These are phyloP conservation scores for Metarhizium robertsii DNA, from an alignment of 2,329 filamentous ascomycete genomes.

Conservation along the genomic window DNA sequence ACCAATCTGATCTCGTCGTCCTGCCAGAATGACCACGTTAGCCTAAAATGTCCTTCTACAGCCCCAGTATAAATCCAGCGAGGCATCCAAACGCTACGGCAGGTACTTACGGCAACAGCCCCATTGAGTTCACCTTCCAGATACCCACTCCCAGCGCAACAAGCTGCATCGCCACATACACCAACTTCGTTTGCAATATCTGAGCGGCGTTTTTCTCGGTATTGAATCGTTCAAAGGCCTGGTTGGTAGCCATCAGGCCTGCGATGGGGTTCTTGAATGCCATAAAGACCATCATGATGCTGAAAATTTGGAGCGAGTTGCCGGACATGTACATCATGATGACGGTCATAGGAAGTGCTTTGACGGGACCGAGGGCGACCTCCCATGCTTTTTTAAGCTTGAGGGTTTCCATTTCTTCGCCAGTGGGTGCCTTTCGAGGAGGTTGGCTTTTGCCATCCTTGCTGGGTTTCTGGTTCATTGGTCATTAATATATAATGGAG, in stretches of 20 bases:
- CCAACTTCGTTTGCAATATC: slow-evolving; percentile 74
- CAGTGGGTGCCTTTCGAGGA: slow-evolving; percentile 55
- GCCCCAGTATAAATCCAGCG: no score
- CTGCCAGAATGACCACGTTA: slow-evolving; percentile 29
- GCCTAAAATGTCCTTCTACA: not conserved
- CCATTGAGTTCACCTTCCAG: slow-evolving; percentile 97
- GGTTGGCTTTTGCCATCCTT: slow-evolving; percentile 39
- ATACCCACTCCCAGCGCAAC: slow-evolving; percentile 75
- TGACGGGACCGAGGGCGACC: slow-evolving; percentile 84
- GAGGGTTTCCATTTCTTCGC: slow-evolving; percentile 85
- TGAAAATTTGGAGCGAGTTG: slow-evolving; percentile 96
- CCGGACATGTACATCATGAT: slow-evolving; percentile 99
- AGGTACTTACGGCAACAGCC: slow-evolving; percentile 69
- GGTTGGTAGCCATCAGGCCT: slow-evolving; percentile 72
- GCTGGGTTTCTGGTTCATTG: slow-evolving; percentile 34
- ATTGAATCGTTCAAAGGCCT: slow-evolving; percentile 86
- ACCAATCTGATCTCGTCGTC: slow-evolving; percentile 93
- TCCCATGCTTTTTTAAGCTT: slow-evolving; percentile 99
- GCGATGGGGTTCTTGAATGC: slow-evolving; percentile 93
- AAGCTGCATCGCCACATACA: slow-evolving; percentile 82
- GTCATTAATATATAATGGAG: not conserved
- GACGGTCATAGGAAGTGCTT: slow-evolving; percentile 92
- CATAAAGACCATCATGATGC: slow-evolving; percentile 99
- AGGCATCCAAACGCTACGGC: not conserved
- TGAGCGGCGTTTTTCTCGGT: slow-evolving; percentile 65